Conservation (phyloP, 2,329 filamentous ascomycete genomes). For the Diatrype stigma region DNA sequence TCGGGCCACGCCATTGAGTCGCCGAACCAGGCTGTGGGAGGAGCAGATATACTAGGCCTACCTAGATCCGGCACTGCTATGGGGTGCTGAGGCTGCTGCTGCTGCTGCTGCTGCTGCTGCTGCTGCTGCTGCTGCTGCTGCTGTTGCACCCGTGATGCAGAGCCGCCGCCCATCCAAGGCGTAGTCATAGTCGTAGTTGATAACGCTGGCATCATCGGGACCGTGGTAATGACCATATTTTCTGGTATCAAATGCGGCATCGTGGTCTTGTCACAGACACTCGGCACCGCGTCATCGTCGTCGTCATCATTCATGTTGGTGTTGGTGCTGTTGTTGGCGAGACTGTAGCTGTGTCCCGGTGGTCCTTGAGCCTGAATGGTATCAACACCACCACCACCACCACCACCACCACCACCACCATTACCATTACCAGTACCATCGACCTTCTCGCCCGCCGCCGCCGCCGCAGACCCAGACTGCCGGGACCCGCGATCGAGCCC, state of each 20-base stretch:
- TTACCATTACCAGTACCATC: not conserved
- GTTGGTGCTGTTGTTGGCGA: not conserved
- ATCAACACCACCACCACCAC: not conserved
- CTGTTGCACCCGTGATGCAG: no score
- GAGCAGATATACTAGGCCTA: no score
- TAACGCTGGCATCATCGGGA: no score
- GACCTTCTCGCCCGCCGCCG: no score
- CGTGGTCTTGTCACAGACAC: not conserved
- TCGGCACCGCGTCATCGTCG: not conserved
- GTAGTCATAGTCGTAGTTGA: conserved; percentile 10
- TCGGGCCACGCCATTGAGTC: conserved; percentile 23
- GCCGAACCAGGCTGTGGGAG: conserved; percentile 3
- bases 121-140: no score
- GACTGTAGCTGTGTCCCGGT: not conserved
- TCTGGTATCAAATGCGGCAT: not conserved
- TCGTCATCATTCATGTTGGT: not conserved
- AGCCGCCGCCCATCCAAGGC: no score
- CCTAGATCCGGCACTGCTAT: no score
- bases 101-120: no score
- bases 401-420: conserved; percentile 6
- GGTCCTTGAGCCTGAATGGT: not conserved
- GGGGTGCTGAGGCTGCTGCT: no score
- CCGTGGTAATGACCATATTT: not conserved
- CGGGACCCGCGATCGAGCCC: no score
- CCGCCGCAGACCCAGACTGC: no score